A percentile compares a stretch with the other conserved stretches of the same genome.
These are phyloP conservation scores for Suillus brevipes DNA, from an alignment of 768 basidiomycete genomes.

Conservation along the genomic window DNA sequence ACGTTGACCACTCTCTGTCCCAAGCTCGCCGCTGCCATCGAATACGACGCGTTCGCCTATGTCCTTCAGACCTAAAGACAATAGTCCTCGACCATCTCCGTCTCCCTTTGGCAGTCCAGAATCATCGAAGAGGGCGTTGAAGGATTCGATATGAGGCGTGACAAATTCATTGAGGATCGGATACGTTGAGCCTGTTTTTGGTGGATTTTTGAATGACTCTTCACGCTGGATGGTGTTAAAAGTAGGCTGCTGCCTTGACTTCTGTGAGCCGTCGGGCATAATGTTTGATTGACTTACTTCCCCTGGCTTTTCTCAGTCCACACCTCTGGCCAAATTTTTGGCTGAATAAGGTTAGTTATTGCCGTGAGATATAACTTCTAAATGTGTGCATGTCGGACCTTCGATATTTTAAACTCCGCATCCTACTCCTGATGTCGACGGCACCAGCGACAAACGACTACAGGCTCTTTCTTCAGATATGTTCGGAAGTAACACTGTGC, in stretches of 20 bases:
- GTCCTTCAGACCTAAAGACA: conserved; percentile 78
- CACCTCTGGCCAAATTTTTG: conserved; percentile 15
- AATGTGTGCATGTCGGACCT: conserved; percentile 22
- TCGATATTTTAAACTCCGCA: conserved; percentile 22
- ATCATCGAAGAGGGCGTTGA: conserved; percentile 96
- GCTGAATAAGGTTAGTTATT: conserved; percentile 3
- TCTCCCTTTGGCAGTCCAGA: conserved; percentile 74
- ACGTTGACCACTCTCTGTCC: conserved; percentile 50
- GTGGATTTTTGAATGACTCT: conserved; percentile 73
- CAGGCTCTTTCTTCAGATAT: conserved; percentile 39
- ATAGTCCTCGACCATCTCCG: conserved; percentile 75
- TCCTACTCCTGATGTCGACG: conserved; percentile 15
- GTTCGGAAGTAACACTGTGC: conserved; percentile 55
- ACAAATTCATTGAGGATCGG: conserved; percentile 91
- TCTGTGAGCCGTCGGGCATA: conserved; percentile 55
- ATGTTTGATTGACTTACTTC: conserved; percentile 6
- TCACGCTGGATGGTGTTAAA: conserved; percentile 86
- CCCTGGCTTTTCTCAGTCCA: neutral
- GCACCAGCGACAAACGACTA: conserved; percentile 27
- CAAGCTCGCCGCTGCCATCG: conserved; percentile 63
- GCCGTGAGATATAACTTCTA: conserved; percentile 28
- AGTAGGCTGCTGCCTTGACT: conserved; percentile 46
- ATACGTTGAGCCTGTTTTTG: conserved; percentile 64
- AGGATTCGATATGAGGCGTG: conserved; percentile 90
- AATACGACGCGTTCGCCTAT: conserved; percentile 93